phyloP scores from a whole-genome alignment of 257 asterid species.

The Petunia secreta region DNA sequence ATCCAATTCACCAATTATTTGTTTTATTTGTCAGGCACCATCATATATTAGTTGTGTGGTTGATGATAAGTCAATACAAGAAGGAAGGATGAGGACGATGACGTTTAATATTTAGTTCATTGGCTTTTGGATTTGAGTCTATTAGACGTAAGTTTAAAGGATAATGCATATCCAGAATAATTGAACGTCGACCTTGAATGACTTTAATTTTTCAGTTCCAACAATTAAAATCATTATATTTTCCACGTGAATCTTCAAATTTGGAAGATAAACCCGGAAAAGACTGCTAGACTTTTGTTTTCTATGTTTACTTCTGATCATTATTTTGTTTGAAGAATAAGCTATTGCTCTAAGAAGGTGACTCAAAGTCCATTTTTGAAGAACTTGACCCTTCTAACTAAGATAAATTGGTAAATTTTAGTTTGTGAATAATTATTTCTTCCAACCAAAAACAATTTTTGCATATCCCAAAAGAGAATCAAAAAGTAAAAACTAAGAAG shows the following conservation, averaged over 20 bases:
- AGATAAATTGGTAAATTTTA: too few relatives aligned
- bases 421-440: too few relatives aligned
- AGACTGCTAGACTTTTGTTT: neutral
- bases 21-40: neutral
- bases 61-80: neutral
- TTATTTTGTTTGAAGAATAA: too few relatives aligned
- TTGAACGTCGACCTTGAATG: neutral
- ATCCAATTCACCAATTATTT: neutral
- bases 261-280: too few relatives aligned
- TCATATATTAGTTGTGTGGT: neutral
- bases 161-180: neutral
- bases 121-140: neutral
- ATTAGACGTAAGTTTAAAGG: constrained; percentile 10
- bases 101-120: neutral
- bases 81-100: neutral
- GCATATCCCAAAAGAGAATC: too few relatives aligned
- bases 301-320: too few relatives aligned
- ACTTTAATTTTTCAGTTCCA: neutral
- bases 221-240: neutral
- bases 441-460: too few relatives aligned
- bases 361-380: too few relatives aligned
- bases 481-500: too few relatives aligned
- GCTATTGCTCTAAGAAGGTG: too few relatives aligned
- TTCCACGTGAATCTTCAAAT: neutral
- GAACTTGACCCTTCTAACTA: too few relatives aligned